phyloP scores from a whole-genome alignment of 306 rosid species.

The Lablab purpureus region DNA sequence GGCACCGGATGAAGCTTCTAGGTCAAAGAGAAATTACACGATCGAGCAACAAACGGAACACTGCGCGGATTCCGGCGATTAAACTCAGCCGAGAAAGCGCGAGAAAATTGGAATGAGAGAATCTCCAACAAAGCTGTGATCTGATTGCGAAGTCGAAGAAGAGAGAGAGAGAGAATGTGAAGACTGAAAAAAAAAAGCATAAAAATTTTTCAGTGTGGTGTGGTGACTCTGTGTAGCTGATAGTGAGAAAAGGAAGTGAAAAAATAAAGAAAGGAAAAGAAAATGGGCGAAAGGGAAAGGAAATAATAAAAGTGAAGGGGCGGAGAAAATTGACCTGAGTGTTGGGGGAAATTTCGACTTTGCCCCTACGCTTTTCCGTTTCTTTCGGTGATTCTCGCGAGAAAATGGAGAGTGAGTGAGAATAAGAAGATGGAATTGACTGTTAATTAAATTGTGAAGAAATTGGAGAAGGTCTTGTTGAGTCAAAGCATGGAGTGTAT shows the following conservation, averaged over 20 bases:
- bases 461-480: constrained; percentile 2
- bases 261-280: constrained; percentile 34
- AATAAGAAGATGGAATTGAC: constrained; percentile 37
- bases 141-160: constrained; percentile 66
- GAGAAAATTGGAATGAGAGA: constrained; percentile 61
- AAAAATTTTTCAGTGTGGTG: constrained; percentile 36
- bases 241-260: constrained; percentile 32
- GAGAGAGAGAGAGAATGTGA: constrained; percentile 22
- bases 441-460: constrained; percentile 31
- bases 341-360: constrained; percentile 33
- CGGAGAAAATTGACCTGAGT: constrained; percentile 25
- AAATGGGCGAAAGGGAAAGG: constrained; percentile 39
- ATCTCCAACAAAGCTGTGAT: constrained; percentile 62
- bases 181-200: constrained; percentile 37
- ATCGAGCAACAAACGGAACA: constrained; percentile 38
- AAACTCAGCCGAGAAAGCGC: constrained; percentile 61
- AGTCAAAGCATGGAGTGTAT: background rate
- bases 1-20: constrained; percentile 45
- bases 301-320: constrained; percentile 39
- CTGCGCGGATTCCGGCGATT: constrained; percentile 56
- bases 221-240: constrained; percentile 41
- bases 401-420: constrained; percentile 7
- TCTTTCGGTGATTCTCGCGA: constrained; percentile 14
- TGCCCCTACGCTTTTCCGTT: constrained; percentile 51
- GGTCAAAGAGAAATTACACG: constrained; percentile 46